Percentiles rank a stretch among this genome's conserved stretches.
These are phyloP conservation scores for Cystobasidiopsis lactophilus DNA, from an alignment of 768 basidiomycete genomes.

Conservation along the genomic window DNA sequence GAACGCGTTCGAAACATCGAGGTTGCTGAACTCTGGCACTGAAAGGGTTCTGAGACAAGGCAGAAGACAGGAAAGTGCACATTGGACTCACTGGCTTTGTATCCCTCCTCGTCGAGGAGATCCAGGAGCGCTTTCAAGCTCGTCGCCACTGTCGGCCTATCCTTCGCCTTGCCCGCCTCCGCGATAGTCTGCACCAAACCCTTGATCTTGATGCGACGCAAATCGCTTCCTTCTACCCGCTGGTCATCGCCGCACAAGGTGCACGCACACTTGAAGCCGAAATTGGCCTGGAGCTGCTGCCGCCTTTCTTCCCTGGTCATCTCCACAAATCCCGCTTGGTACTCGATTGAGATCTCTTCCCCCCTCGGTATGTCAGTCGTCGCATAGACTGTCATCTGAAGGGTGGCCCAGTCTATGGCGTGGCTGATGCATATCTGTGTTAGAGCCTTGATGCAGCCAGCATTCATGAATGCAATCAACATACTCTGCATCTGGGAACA, in stretches of 20 bases:
- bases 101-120: slow-evolving; percentile 6
- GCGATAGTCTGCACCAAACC: slow-evolving; percentile 1
- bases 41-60: background rate
- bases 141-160: background rate
- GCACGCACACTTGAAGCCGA: slow-evolving; percentile 7
- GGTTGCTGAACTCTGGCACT: slow-evolving; percentile 11
- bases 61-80: too few species aligned
- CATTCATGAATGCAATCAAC: background rate
- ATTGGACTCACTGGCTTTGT: slow-evolving; percentile 6
- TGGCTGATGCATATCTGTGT: background rate
- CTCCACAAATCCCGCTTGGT: slow-evolving; percentile 3
- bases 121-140: background rate
- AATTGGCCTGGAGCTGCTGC: slow-evolving; percentile 2
- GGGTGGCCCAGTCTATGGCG: slow-evolving; percentile 8
- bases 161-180: background rate
- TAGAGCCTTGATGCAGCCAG: background rate
- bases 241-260: slow-evolving; percentile 1
- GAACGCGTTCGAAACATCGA: slow-evolving; percentile 1
- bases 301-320: slow-evolving; percentile 6
- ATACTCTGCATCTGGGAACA: too few species aligned
- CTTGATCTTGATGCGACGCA: slow-evolving; percentile 5
- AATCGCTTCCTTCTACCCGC: slow-evolving; percentile 1
- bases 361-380: slow-evolving; percentile 2
- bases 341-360: slow-evolving; percentile 9
- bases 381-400: slow-evolving; percentile 11